phyloP scores from a whole-genome alignment of 495 filamentous ascomycete species.

The Penicillium simplicissimum region DNA sequence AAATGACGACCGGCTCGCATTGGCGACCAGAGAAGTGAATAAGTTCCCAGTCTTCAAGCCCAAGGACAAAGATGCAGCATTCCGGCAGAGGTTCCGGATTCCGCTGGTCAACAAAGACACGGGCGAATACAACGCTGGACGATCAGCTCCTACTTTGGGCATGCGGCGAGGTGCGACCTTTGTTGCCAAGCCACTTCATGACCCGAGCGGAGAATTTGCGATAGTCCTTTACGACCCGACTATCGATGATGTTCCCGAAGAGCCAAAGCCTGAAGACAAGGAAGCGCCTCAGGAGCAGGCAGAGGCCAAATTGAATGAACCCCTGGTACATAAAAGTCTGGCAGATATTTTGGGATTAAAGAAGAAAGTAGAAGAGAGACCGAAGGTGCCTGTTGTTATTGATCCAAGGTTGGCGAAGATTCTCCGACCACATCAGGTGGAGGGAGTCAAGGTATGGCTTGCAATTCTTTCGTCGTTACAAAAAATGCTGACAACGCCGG shows the following conservation, averaged over 20 bases:
- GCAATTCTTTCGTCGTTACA: neutral
- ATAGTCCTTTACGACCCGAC: slow-evolving; percentile 97
- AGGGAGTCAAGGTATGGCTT: slow-evolving; percentile 76
- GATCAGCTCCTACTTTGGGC: slow-evolving; percentile 83
- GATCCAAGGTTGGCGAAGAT: slow-evolving; percentile 91
- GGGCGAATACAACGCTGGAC: slow-evolving; percentile 68
- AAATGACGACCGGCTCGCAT: slow-evolving; percentile 81
- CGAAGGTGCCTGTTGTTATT: slow-evolving; percentile 94
- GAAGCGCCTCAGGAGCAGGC: slow-evolving; percentile 52
- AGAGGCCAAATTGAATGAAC: slow-evolving; percentile 67
- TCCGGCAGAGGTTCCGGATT: slow-evolving; percentile 80
- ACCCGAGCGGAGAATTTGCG: slow-evolving; percentile 92
- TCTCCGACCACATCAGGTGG: slow-evolving; percentile 93
- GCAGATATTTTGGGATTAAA: slow-evolving; percentile 95
- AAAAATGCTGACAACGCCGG: slow-evolving; percentile 5
- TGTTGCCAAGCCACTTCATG: slow-evolving; percentile 87
- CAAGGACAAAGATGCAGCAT: slow-evolving; percentile 82
- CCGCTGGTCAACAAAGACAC: slow-evolving; percentile 81
- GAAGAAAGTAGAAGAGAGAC: slow-evolving; percentile 78
- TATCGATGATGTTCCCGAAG: slow-evolving; percentile 75
- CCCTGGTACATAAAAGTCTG: slow-evolving; percentile 87
- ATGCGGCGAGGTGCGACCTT: slow-evolving; percentile 82
- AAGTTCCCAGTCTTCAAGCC: slow-evolving; percentile 85
- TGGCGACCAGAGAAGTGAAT: slow-evolving; percentile 87
- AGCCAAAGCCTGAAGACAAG: slow-evolving; percentile 51